Evolutionary conservation across 257 asterid genomes (phyloP).

Genomic region (Sherardia arvensis): DNA sequence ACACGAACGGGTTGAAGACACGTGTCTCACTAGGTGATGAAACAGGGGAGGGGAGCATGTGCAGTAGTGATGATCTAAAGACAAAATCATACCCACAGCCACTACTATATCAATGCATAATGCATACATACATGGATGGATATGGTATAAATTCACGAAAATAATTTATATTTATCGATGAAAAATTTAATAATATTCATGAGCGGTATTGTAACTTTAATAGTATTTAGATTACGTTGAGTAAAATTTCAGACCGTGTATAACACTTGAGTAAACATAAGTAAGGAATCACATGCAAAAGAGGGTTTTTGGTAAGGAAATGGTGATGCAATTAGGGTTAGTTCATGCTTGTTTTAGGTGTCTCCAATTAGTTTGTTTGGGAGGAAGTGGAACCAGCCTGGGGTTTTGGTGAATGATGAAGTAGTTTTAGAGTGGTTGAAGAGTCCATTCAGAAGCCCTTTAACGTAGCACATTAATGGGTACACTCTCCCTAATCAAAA

Average conservation of each 20-base stretch:
- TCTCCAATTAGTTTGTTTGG: too few relatives aligned
- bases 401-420: neutral
- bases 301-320: neutral
- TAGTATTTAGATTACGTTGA: too few relatives aligned
- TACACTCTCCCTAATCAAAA: neutral
- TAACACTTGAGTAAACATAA: neutral
- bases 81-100: constrained; percentile 28
- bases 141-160: too few relatives aligned
- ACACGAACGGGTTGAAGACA: constrained; percentile 8
- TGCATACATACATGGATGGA: too few relatives aligned
- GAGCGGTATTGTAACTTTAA: too few relatives aligned
- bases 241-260: too few relatives aligned
- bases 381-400: neutral
- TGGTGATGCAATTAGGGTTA: neutral
- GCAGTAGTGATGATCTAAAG: constrained; percentile 18
- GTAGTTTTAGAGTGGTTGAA: constrained; percentile 12
- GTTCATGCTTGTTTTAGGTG: too few relatives aligned
- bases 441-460: constrained; percentile 19
- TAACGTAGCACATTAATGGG: neutral
- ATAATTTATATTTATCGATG: too few relatives aligned
- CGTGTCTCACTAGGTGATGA: constrained; percentile 7
- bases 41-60: constrained; percentile 13
- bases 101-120: too few relatives aligned
- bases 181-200: too few relatives aligned
- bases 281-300: neutral